phyloP scores from a whole-genome alignment of 352 stramenopile genomes.

The Globisporangium parvum region DNA sequence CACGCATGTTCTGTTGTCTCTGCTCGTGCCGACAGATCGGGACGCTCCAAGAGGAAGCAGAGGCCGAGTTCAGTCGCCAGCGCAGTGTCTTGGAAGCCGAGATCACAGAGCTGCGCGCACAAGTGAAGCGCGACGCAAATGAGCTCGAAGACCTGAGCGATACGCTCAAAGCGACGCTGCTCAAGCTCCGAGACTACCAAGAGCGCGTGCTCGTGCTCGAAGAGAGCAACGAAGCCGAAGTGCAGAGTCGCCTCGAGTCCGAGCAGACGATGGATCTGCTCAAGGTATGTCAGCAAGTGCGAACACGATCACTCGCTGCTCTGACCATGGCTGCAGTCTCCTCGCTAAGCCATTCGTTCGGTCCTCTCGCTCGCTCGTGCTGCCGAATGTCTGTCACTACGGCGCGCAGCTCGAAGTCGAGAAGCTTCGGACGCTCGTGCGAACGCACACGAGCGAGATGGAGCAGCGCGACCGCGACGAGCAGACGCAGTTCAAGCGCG shows the following conservation, averaged over 20 bases:
- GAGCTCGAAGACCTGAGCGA: slow-evolving; percentile 53
- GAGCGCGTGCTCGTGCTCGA: slow-evolving; percentile 53
- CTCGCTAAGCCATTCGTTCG: background rate
- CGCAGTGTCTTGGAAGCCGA: slow-evolving; percentile 31
- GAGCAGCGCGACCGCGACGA: slow-evolving; percentile 20
- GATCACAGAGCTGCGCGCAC: slow-evolving; percentile 40
- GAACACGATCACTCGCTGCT: too few relatives aligned
- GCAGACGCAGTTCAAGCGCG: slow-evolving; percentile 20
- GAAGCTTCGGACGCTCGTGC: slow-evolving; percentile 53
- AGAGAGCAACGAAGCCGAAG: slow-evolving; percentile 51
- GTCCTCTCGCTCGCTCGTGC: background rate
- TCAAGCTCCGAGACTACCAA: slow-evolving; percentile 44
- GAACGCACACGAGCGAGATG: slow-evolving; percentile 45
- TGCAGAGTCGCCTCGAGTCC: slow-evolving; percentile 36
- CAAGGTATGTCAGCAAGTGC: slow-evolving; percentile 17
- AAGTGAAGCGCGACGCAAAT: slow-evolving; percentile 32
- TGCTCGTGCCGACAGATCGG: slow-evolving; percentile 18
- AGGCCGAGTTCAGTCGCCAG: slow-evolving; percentile 42
- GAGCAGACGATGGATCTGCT: slow-evolving; percentile 68
- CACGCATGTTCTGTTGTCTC: too few relatives aligned
- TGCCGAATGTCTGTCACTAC: background rate
- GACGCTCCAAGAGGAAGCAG: slow-evolving; percentile 49
- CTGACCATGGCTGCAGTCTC: too few relatives aligned
- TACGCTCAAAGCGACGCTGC: slow-evolving; percentile 33
- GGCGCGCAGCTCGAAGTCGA: slow-evolving; percentile 37